These are phyloP conservation scores for Syzygium syzygioides DNA, from an alignment of 441 rosid species.

Conservation along the genomic window DNA sequence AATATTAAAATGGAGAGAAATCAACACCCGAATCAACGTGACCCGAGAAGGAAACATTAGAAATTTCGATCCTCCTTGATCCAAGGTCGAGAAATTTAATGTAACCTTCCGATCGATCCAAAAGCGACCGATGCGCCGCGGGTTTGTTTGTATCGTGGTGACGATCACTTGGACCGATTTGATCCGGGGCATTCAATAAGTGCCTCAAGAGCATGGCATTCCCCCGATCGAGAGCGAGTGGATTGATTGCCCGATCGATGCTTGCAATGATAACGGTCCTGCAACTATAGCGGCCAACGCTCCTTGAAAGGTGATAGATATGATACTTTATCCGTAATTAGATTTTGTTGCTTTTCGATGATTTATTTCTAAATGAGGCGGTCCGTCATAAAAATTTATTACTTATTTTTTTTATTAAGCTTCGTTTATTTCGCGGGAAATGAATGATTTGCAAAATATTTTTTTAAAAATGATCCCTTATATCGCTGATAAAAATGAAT, in stretches of 20 bases:
- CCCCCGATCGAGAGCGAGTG: too few species aligned
- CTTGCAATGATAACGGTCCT: not conserved
- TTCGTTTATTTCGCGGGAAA: too few species aligned
- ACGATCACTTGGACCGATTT: too few species aligned
- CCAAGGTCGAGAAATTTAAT: not conserved
- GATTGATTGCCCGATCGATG: too few species aligned
- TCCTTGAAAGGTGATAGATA: not conserved
- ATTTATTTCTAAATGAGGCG: not conserved
- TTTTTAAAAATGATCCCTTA: rapidly evolving
- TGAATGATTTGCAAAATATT: rapidly evolving
- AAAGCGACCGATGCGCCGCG: not conserved
- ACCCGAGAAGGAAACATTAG: rapidly evolving
- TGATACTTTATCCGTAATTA: not conserved
- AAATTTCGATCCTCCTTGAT: not conserved
- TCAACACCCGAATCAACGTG: not conserved
- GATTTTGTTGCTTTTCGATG: not conserved
- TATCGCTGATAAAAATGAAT: not conserved
- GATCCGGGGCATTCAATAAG: not conserved
- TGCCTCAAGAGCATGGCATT: not conserved
- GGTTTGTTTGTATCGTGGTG: not conserved
- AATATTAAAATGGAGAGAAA: not conserved
- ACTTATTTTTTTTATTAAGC: not conserved
- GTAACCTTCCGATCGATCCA: not conserved
- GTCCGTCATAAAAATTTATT: not conserved
- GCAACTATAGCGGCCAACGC: too few species aligned